Base-by-base conservation (phyloP, 306 rosid species). In the Castanea sativa region DNA sequence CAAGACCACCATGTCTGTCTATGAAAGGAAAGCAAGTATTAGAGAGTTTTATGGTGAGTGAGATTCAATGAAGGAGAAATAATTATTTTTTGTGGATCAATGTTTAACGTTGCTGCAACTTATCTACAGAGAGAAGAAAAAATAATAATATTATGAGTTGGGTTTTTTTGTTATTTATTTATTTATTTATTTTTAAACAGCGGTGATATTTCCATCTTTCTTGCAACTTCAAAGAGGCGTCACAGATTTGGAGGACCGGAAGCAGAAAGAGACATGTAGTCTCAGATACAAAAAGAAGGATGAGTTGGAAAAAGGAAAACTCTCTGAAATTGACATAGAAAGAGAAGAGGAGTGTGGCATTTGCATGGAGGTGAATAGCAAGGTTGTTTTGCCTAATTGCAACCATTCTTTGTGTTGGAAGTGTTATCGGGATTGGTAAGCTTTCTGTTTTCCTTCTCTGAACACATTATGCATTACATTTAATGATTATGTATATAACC, bases 311-410 rank as follows among this genome's bases (percentile, higher is more conserved):
- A 83, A 64, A 60, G 89, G 86, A 74, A 80, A 86, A 41, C 78
- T 83, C 35, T 84, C 95, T 19, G 92, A 85, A 81, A 52, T 89
- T 72, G 99, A 95, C 85, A 78, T 85, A 14, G 97, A 91, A 82
- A 90, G 98, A 84, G 99, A 92, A 74, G 89, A 90, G 57, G 99
- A 95, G 83, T 95, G 99, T 78, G 95, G 97, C 16, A 92, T 95
- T 87, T 95, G 99, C 87, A 80, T 92, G 97, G 99, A 92, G 82
- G 75, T 90, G 84, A 91, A 86, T 76, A 69, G 79, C 52, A 94
- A 91, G 88, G 90, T 92, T 79, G 97, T 94, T 29, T 76, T 94
- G 78, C 99, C 99, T 29, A 86, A 92, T 79, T 95, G 97, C 88
- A 82, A 85, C 82, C 99, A 95, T 74, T 67, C 89, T 35, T 81